Evolutionary conservation across 805 yeast genomes (phyloP).

Genomic region (Torulaspora indica): DNA sequence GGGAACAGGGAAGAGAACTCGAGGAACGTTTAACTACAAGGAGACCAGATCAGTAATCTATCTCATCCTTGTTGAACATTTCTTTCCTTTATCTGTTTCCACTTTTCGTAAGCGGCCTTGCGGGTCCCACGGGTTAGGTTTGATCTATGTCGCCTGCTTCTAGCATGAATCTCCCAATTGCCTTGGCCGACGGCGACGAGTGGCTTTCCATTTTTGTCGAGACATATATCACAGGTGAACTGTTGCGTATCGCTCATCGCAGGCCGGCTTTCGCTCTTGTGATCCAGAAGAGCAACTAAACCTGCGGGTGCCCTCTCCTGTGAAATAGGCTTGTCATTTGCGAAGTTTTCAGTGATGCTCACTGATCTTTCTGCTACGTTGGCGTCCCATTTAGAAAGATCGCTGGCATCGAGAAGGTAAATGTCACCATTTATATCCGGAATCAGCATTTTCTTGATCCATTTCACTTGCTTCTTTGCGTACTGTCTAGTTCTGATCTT

Average conservation of each 20-base stretch:
- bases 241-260: constrained; percentile 53
- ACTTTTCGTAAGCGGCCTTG: constrained; percentile 51
- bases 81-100: constrained; percentile 23
- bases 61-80: background rate
- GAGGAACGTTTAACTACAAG: constrained; percentile 32
- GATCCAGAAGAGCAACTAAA: constrained; percentile 30
- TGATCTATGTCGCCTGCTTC: constrained; percentile 64
- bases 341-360: constrained; percentile 42
- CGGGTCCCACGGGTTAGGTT: constrained; percentile 45
- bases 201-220: constrained; percentile 48
- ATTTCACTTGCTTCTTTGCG: constrained; percentile 82
- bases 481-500: constrained; percentile 78
- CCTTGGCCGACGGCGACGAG: constrained; percentile 68
- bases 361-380: constrained; percentile 55
- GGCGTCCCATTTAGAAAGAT: constrained; percentile 55
- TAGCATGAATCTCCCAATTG: constrained; percentile 63
- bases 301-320: constrained; percentile 39
- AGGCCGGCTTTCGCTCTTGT: constrained; percentile 7
- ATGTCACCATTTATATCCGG: constrained; percentile 60
- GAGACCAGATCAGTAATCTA: background rate
- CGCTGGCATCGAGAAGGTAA: constrained; percentile 72
- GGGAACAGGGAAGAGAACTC: constrained; percentile 50
- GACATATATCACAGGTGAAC: constrained; percentile 61
- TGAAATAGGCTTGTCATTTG: constrained; percentile 20
- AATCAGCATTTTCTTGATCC: constrained; percentile 73